Evolutionary conservation across 2,329 filamentous ascomycete species (phyloP), one percentile per base, ranked within the genome.

Genomic region (Claviceps monticola): DNA sequence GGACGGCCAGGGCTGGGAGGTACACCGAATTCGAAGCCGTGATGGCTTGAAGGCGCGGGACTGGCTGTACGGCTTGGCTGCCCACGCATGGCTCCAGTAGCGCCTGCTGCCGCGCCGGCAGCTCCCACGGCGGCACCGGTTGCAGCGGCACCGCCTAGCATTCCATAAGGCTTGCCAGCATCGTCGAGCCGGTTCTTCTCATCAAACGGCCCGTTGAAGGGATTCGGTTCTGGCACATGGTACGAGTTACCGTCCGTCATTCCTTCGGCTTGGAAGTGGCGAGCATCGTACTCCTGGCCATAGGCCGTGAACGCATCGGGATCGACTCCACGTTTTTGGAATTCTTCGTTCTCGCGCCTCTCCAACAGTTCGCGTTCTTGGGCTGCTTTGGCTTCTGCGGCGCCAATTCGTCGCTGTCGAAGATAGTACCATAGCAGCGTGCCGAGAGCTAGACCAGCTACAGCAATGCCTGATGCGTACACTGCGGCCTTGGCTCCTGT

Each of bases 391-490:
- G 77, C 76, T 61, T 83, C 79, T 21, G 59, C 61, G 19, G 69
- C 68, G 13, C 80, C 80, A 0, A 66, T 66, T 43, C 73, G 71
- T 39, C 79, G 73, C 62, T 82, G 76, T 43, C 71, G 70, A 60
- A 79, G 66, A 65, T 74, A 80, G 68, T 75, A 78, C 60, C 76
- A 74, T 19, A 73, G 60, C 6, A 72, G 66, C 0, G 66, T 64
- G 29, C 61, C 65, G 16, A 75, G 26, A 0, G 75, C 58, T 5
- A 73, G 54, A 23, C 67, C 72, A 6, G 62, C 75, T 0, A 72
- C 70, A 17, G 58, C 65, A n/a, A 66, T 73, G 2, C 67, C 71
- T 9, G 64, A 64, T 2, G 69, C 73, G 56, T 79, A 81, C 45
- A 83, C 64, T 49, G 69, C 78, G 2, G 70, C 68, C 65, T 78